These are phyloP conservation scores for Mucor circinelloides DNA, from an alignment of 371 early-diverging fungal genomes.

Conservation along the genomic window DNA sequence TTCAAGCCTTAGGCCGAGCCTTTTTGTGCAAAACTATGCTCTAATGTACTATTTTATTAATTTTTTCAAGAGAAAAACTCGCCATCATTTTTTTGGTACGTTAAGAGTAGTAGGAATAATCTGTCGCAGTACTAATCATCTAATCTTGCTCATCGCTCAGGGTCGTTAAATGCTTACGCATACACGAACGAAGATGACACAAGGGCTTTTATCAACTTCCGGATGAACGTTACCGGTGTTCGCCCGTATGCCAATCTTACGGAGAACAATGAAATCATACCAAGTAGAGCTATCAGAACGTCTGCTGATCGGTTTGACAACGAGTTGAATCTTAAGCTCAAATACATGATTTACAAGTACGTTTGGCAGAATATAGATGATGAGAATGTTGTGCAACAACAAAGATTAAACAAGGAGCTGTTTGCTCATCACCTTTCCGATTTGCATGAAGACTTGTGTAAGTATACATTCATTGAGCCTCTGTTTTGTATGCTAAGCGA, in stretches of 20 bases:
- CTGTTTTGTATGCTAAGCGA: neutral
- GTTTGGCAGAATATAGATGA: neutral
- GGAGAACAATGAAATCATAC: neutral
- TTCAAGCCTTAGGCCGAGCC: neutral
- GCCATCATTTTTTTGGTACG: neutral
- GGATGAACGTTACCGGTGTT: neutral
- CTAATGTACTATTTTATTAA: neutral
- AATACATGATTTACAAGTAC: neutral
- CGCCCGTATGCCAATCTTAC: neutral
- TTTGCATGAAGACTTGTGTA: neutral
- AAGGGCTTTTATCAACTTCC: neutral
- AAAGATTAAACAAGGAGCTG: neutral
- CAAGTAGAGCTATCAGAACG: neutral
- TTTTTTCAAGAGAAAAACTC: neutral
- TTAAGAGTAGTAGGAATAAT: neutral
- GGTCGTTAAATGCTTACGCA: neutral
- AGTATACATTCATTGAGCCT: neutral
- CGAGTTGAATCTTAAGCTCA: neutral
- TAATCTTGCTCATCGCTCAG: too few relatives aligned
- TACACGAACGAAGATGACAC: neutral
- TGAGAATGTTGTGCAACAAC: neutral
- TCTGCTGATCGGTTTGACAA: neutral
- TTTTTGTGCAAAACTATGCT: neutral
- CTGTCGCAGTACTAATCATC: neutral
- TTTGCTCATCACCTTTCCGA: neutral